A percentile compares a stretch with the other conserved stretches of the same genome.
Conservation (phyloP, 1,284 basidiomycete genomes). For the Coniophora puteana region DNA sequence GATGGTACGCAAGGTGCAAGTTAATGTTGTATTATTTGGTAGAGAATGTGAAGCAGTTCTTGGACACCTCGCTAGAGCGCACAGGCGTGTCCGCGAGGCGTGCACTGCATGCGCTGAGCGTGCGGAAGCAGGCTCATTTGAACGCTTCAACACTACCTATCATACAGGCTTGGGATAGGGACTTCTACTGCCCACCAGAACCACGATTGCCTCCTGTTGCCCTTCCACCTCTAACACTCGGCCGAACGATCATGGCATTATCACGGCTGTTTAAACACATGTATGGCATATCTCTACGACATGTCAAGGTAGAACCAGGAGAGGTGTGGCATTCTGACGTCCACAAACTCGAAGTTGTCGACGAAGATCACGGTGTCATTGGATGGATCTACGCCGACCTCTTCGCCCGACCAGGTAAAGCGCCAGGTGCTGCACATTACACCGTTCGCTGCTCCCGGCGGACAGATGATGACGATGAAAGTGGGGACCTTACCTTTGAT, state of each 20-base stretch:
- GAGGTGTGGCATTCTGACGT: constrained; percentile 91
- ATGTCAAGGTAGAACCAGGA: constrained; percentile 63
- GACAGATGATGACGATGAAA: constrained; percentile 85
- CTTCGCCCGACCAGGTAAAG: constrained; percentile 83
- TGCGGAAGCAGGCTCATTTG: constrained; percentile 72
- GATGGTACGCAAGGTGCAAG: constrained; percentile 1
- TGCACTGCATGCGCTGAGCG: constrained; percentile 70
- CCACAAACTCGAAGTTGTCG: constrained; percentile 89
- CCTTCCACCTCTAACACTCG: constrained; percentile 73
- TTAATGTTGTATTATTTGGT: constrained; percentile 9
- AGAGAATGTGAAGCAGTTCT: constrained; percentile 85
- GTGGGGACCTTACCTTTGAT: constrained; percentile 54
- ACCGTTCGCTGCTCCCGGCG: constrained; percentile 94
- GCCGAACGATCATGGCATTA: constrained; percentile 83
- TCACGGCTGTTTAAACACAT: constrained; percentile 81
- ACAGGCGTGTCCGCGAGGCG: constrained; percentile 71
- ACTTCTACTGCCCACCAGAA: constrained; percentile 83
- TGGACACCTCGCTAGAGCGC: constrained; percentile 74
- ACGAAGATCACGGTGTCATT: constrained; percentile 81
- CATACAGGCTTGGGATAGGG: constrained; percentile 91
- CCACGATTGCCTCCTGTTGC: constrained; percentile 66
- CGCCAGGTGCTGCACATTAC: constrained; percentile 93
- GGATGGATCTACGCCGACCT: constrained; percentile 96
- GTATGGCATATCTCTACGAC: constrained; percentile 85
- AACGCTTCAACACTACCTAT: constrained; percentile 50